A percentile compares a stretch with the other conserved stretches of the same genome.
These are phyloP conservation scores for Podila epigama DNA, from an alignment of 192 early-diverging fungal species.

Conservation along the genomic window DNA sequence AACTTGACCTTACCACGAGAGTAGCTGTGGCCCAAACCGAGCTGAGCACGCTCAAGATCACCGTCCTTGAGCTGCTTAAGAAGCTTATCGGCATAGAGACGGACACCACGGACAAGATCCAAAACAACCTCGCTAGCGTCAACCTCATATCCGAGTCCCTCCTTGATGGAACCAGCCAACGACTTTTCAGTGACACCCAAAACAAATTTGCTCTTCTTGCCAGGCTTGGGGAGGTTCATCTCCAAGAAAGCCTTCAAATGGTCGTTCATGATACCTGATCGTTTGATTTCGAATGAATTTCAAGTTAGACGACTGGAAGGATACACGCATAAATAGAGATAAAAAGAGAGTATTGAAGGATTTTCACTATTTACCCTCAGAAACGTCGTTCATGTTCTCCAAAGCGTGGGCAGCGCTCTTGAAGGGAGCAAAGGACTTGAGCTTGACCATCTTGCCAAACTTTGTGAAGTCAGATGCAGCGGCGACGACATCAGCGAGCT, in stretches of 20 bases:
- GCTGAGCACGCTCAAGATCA: slow-evolving; percentile 92
- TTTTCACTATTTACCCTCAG: too few relatives aligned
- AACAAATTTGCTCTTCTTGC: slow-evolving; percentile 75
- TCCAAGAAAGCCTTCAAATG: slow-evolving; percentile 94
- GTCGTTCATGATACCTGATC: slow-evolving; percentile 82
- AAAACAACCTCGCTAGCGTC: slow-evolving; percentile 80
- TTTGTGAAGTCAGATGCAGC: slow-evolving; percentile 84
- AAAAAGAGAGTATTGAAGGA: neutral
- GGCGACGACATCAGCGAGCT: slow-evolving; percentile 88
- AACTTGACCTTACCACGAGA: slow-evolving; percentile 99
- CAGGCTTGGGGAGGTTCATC: slow-evolving; percentile 86
- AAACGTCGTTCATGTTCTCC: slow-evolving; percentile 98
- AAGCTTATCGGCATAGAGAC: slow-evolving; percentile 89
- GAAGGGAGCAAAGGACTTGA: slow-evolving; percentile 97
- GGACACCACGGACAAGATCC: slow-evolving; percentile 95
- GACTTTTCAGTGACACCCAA: slow-evolving; percentile 91
- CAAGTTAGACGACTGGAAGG: neutral
- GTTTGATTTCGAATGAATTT: neutral
- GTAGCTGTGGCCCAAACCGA: slow-evolving; percentile 98
- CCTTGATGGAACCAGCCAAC: slow-evolving; percentile 70
- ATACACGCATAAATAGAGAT: neutral
- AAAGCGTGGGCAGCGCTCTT: slow-evolving; percentile 96
- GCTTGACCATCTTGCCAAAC: slow-evolving; percentile 90
- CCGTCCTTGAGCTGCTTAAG: slow-evolving; percentile 90
- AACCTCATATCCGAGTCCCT: slow-evolving; percentile 79